Evolutionary conservation across 2,329 filamentous ascomycete species (phyloP), one percentile per base, ranked within the genome.

Genomic region (Fonsecaea nubica): DNA sequence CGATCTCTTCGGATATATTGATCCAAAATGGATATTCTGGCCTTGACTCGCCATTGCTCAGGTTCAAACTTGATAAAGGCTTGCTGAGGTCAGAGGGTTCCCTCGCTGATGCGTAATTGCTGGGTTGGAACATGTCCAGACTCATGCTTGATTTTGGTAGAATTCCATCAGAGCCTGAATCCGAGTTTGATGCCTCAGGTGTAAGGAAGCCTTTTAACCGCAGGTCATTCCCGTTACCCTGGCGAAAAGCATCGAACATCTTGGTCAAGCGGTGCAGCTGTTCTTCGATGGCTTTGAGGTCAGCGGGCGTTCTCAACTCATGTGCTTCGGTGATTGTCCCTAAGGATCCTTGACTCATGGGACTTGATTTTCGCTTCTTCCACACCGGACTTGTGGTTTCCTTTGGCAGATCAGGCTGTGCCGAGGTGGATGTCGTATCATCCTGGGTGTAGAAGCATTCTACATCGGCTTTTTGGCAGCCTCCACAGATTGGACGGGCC

Each of bases 401-500:
- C 15, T 58, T 66, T 45, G 33, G 35, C 50, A 48, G 32, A 10
- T n/a, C 21, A 9, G 62, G 25, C 3, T 42, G 40, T 25, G 33
- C 40, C 30, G 48, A 9, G 45, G 21, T 35, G 33, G 56, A 32
- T 13, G 55, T 21, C 25, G 32, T 53, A 33, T 54, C 50, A 33
- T 66, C 63, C 32, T 71, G 72, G 73, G 80, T 77, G 69, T 82
- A 83, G 5, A 78, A 63, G 68, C 81, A 83, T 64, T 80, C 74
- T 64, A 77, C 76, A 25, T 76, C 76, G 52, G 78, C 81, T 65
- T 82, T 83, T 63, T 72, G 66, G 67, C 81, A 83, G 58, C 80
- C 81, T 33, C 79, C 78, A 70, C 81, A 83, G 13, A 79, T 71
- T 6, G 81, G 81, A 70, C 81, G 81, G 33, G 76, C 75, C 73